Evolutionary conservation across 2,329 filamentous ascomycete genomes (phyloP), one percentile per base, ranked within the genome.

Genomic region (Aureobasidium uvarum): DNA sequence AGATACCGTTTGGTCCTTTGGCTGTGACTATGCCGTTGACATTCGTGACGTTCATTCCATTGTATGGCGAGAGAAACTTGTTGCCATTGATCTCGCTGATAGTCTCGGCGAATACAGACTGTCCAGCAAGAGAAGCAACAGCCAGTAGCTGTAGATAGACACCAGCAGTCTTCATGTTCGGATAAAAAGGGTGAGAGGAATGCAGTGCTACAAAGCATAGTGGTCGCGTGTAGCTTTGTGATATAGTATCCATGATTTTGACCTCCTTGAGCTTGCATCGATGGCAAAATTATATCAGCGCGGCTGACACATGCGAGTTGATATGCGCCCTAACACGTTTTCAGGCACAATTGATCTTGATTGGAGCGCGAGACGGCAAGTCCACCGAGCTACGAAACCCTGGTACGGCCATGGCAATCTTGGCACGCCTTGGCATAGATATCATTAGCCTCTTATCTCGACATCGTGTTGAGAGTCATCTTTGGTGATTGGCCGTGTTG

Each of bases 1-100:
- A 91, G 72, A 91, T 80, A 14, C 88, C 88, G 66, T 79, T 80
- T 16, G 83, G 80, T 0, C 83, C 81, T 71, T 86, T 86, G 39
- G 87, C 88, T 20, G 86, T 88, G 18, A 91, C 81, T 13, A 90
- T 76, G 43, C 88, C 88, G 39, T 82, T 81, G 65, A 91, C 80
- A 65, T 83, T 83, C 25, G 80, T 81, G 59, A 90, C 84, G 7
- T 76, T 77, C 72, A 86, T 76, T 56, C 83, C 83, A 10, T 79
- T 79, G 73, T 84, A 84, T 0, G 86, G 82, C 18, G 88, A 90
- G 55, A 89, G 74, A 75, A 84, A 90, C 25, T 76, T 81, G 71
- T 85, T 81, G 69, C 88, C 87, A 70, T 89, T 90, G 80, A 90
- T 89, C 71, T 87, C 56, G 10, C 69, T 67, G 41, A 73, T 72